These are phyloP conservation scores for Trypanosoma caninum DNA, from an alignment of 208 protist genomes.

Conservation along the genomic window DNA sequence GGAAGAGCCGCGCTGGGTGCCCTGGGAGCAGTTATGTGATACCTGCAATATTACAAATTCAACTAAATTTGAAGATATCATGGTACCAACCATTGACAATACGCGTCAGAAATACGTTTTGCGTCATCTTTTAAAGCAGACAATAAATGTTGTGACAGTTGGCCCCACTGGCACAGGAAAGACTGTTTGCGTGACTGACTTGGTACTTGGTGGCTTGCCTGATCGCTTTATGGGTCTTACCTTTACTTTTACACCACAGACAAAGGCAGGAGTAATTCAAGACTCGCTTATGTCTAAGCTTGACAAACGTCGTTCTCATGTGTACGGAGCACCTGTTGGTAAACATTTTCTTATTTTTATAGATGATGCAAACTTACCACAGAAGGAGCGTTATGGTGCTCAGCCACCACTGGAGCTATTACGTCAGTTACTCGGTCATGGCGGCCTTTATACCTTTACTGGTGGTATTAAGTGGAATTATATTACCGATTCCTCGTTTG, in stretches of 20 bases:
- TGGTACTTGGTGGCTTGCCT: conserved; percentile 83
- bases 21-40: conserved; percentile 61
- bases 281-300: conserved; percentile 93
- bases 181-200: conserved; percentile 79
- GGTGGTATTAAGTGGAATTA: conserved; percentile 83
- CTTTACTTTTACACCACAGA: conserved; percentile 93
- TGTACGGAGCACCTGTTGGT: conserved; percentile 83
- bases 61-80: conserved; percentile 88
- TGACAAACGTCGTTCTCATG: conserved; percentile 91
- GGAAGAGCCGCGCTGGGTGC: conserved; percentile 54
- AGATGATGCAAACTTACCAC: conserved; percentile 92
- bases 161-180: conserved; percentile 95
- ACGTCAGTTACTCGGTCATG: conserved; percentile 89
- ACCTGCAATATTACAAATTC: conserved; percentile 47
- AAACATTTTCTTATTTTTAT: conserved; percentile 93
- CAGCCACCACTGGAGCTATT: conserved; percentile 93
- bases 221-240: conserved; percentile 75
- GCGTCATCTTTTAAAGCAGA: conserved; percentile 65
- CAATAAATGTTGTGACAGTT: conserved; percentile 82
- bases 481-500: conserved; percentile 94
- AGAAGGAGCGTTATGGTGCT: conserved; percentile 91
- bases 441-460: conserved; percentile 87
- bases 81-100: conserved; percentile 94
- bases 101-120: conserved; percentile 89
- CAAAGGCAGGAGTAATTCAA: conserved; percentile 87